Conservation (phyloP, 805 yeast species). For the Scheffersomyces lignosus region DNA sequence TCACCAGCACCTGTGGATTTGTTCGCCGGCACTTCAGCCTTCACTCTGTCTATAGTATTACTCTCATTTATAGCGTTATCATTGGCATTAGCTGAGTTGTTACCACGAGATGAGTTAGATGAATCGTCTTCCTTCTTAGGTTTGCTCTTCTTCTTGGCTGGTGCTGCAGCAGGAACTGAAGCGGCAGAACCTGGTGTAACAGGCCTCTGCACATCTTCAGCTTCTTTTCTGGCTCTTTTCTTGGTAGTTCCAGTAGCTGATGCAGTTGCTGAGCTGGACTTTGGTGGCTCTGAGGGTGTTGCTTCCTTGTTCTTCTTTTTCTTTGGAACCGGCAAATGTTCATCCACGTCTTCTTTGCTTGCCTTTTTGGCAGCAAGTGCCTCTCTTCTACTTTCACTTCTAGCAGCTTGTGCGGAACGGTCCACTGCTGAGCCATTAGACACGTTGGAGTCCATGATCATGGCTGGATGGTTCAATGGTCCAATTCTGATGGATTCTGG, state of each 20-base stretch:
- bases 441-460: conserved; percentile 57
- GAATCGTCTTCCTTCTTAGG: conserved; percentile 9
- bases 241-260: conserved; percentile 9
- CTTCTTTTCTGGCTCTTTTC: conserved; percentile 14
- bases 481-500: conserved; percentile 80
- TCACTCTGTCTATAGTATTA: conserved; percentile 11
- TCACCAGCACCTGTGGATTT: conserved; percentile 36
- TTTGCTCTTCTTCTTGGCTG: conserved; percentile 14
- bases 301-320: conserved; percentile 17
- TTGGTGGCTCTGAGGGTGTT: conserved; percentile 19
- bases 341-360: conserved; percentile 38
- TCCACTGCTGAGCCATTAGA: conserved; percentile 28
- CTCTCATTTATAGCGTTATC: background rate
- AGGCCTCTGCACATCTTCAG: conserved; percentile 5
- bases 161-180: background rate
- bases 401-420: conserved; percentile 68
- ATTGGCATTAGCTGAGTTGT: conserved; percentile 1
- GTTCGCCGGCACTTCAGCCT: conserved; percentile 3
- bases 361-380: conserved; percentile 89
- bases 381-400: conserved; percentile 86
- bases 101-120: background rate
- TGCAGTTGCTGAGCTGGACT: background rate
- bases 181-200: conserved; percentile 3
- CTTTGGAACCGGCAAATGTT: conserved; percentile 6
- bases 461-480: conserved; percentile 87